Evolutionary conservation across 192 early-diverging fungal genomes (phyloP), one percentile per base, ranked within the genome.

Genomic region (Podila clonocystis): DNA sequence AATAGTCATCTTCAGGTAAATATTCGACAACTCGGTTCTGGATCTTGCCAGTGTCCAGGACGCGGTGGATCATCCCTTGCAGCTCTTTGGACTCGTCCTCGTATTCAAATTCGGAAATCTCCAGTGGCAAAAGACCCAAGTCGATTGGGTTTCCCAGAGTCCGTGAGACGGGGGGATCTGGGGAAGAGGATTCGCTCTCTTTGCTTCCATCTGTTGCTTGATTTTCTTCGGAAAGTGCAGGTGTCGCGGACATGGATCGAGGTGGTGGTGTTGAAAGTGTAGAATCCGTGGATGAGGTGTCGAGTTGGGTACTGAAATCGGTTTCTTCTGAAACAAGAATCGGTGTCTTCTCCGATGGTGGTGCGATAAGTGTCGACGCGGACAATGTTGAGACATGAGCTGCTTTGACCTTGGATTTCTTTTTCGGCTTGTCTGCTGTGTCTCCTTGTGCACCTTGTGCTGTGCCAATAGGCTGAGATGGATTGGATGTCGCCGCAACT

Each of bases 131-230:
- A 5, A 80, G 67, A 17, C 62, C 71, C 6, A 80, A 52, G 1
- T 68, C 60, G 29, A 80, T 80, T 8, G 77, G 77, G 28, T 80
- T 73, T 2, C 77, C 77, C 45, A 59, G 52, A 28, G 55, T 70
- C 34, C 24, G 9, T 30, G 30, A 57, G 6, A 30, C 41, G 48
- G 30, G 49, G 0, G 59, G 22, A 55, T 17, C 15, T 34, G 29
- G 41, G 41, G 50, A 36, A 17, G 13, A 36, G 6, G 38, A 29
- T 6, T 65, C 33, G 19, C 20, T 45, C 0, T 67, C 26, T 15
- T 67, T 55, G 52, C 24, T 55, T n/a, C 26, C 52, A 22, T 26
- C 52, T 0, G 20, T 55, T 55, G n/a, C n/a, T 11, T 55, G 52
- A 22, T n/a, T 55, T 3, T 55, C 52, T 24, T 55, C 52, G 2